phyloP scores from a whole-genome alignment of 2,329 filamentous ascomycete species.

The Cadophora sp. region DNA sequence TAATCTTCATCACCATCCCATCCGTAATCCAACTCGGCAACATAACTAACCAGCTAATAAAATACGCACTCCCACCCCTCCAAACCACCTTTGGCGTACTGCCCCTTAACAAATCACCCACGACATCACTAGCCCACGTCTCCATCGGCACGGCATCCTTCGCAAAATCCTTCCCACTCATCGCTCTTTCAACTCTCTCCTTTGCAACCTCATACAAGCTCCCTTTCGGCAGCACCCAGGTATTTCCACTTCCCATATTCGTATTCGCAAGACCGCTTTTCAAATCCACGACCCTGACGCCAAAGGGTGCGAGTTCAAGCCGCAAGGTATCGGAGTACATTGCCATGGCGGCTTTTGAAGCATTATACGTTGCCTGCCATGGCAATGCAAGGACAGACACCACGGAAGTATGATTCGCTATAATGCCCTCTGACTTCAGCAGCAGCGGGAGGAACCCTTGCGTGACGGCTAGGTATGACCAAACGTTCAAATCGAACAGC shows the following conservation, averaged over 20 bases:
- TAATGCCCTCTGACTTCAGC: slow-evolving; percentile 44
- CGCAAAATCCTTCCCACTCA: slow-evolving; percentile 20
- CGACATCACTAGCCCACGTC: slow-evolving; percentile 27
- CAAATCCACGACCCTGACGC: slow-evolving; percentile 34
- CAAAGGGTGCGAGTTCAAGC: slow-evolving; percentile 33
- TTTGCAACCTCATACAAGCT: slow-evolving; percentile 23
- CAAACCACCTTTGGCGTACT: slow-evolving; percentile 26
- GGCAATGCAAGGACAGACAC: slow-evolving; percentile 19
- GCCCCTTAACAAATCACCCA: slow-evolving; percentile 26
- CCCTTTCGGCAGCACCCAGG: slow-evolving; percentile 20
- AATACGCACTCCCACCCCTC: slow-evolving; percentile 21
- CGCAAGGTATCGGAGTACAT: slow-evolving; percentile 31
- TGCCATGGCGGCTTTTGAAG: slow-evolving; percentile 32
- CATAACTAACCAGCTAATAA: slow-evolving; percentile 18
- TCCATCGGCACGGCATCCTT: slow-evolving; percentile 24
- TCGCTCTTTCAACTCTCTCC: slow-evolving; percentile 22
- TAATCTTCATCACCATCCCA: slow-evolving; percentile 34
- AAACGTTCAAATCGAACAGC: slow-evolving; percentile 44
- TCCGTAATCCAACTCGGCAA: slow-evolving; percentile 28
- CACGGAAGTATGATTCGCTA: slow-evolving; percentile 54
- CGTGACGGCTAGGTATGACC: slow-evolving; percentile 43
- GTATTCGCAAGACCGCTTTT: slow-evolving; percentile 28
- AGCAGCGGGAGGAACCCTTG: slow-evolving; percentile 45
- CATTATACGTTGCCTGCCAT: slow-evolving; percentile 30
- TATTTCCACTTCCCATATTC: slow-evolving; percentile 8